Percentiles rank a stretch among this genome's conserved stretches.
These are phyloP conservation scores for Didymella arachidicola DNA, from an alignment of 2,329 filamentous ascomycete genomes.

Conservation along the genomic window DNA sequence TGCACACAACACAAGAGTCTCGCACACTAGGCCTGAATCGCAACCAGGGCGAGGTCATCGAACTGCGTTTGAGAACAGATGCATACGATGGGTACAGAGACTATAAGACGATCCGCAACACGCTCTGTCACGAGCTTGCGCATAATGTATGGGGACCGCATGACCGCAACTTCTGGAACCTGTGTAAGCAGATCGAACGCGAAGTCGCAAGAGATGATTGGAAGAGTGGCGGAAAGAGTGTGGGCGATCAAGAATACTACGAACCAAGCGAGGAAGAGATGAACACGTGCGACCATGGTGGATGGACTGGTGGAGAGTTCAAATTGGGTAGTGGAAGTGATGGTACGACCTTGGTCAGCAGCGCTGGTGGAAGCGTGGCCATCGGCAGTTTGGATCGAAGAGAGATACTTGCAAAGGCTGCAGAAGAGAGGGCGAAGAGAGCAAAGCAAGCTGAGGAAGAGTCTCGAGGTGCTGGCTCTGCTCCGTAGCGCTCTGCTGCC, in stretches of 20 bases:
- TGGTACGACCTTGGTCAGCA: slow-evolving; percentile 31
- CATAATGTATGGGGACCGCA: slow-evolving; percentile 90
- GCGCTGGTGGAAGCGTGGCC: slow-evolving; percentile 36
- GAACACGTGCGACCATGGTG: slow-evolving; percentile 51
- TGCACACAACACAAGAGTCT: slow-evolving; percentile 83
- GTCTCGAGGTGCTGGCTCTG: slow-evolving; percentile 34
- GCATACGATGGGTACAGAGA: slow-evolving; percentile 92
- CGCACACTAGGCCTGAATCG: slow-evolving; percentile 86
- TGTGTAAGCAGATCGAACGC: slow-evolving; percentile 85
- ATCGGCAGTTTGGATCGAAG: slow-evolving; percentile 68
- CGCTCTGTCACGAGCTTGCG: slow-evolving; percentile 91
- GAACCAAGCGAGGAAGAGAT: slow-evolving; percentile 41
- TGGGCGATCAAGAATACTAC: slow-evolving; percentile 46
- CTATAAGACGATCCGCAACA: slow-evolving; percentile 89
- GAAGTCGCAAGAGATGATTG: slow-evolving; percentile 86
- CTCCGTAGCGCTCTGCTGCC: background rate
- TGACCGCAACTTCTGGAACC: slow-evolving; percentile 86
- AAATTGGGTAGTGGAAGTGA: slow-evolving; percentile 40
- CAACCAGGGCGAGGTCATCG: slow-evolving; percentile 88
- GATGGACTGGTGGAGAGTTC: slow-evolving; percentile 54
- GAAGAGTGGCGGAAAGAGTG: slow-evolving; percentile 67
- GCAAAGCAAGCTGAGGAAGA: slow-evolving; percentile 54
- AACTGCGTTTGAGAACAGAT: slow-evolving; percentile 89
- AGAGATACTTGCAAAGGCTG: slow-evolving; percentile 77
- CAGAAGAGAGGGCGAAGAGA: slow-evolving; percentile 70